phyloP scores from a whole-genome alignment of 2,329 filamentous ascomycete species.

The Parastagonospora nodorum region DNA sequence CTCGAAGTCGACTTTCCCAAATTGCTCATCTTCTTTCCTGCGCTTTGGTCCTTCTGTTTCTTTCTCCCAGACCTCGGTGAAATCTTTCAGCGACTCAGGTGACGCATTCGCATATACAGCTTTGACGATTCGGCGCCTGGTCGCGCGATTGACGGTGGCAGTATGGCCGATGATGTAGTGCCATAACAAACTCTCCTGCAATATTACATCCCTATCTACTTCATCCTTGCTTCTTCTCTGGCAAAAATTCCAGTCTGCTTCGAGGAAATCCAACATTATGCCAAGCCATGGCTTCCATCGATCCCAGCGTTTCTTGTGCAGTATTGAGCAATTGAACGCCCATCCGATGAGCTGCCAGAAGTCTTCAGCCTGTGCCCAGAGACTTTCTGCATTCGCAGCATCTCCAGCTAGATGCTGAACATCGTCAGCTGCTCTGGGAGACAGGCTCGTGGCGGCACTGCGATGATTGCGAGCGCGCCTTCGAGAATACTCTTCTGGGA shows the following conservation, averaged over 20 bases:
- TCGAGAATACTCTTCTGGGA: slow-evolving; percentile 49
- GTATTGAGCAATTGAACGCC: slow-evolving; percentile 87
- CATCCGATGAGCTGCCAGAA: slow-evolving; percentile 91
- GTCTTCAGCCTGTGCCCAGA: slow-evolving; percentile 79
- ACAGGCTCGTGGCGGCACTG: slow-evolving; percentile 27
- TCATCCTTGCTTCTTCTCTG: slow-evolving; percentile 37
- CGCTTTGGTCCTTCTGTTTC: slow-evolving; percentile 61
- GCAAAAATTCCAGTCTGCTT: slow-evolving; percentile 70
- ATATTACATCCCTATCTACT: slow-evolving; percentile 21
- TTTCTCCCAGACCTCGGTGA: slow-evolving; percentile 69
- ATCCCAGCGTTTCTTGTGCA: slow-evolving; percentile 75
- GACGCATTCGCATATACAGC: slow-evolving; percentile 71
- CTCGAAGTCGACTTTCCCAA: slow-evolving; percentile 63
- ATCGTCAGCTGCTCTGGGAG: slow-evolving; percentile 43
- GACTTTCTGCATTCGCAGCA: slow-evolving; percentile 64
- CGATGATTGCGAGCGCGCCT: slow-evolving; percentile 24
- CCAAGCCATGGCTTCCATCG: slow-evolving; percentile 82
- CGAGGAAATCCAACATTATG: slow-evolving; percentile 77
- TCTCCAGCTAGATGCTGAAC: slow-evolving; percentile 50
- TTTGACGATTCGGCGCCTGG: slow-evolving; percentile 61
- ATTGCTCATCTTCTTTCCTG: slow-evolving; percentile 58
- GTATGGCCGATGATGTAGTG: slow-evolving; percentile 59
- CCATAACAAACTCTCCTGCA: slow-evolving; percentile 64
- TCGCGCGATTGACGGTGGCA: slow-evolving; percentile 43
- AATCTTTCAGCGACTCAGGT: slow-evolving; percentile 58